phyloP scores from a whole-genome alignment of 805 yeast genomes.

The Candida khao-thaluensis region DNA sequence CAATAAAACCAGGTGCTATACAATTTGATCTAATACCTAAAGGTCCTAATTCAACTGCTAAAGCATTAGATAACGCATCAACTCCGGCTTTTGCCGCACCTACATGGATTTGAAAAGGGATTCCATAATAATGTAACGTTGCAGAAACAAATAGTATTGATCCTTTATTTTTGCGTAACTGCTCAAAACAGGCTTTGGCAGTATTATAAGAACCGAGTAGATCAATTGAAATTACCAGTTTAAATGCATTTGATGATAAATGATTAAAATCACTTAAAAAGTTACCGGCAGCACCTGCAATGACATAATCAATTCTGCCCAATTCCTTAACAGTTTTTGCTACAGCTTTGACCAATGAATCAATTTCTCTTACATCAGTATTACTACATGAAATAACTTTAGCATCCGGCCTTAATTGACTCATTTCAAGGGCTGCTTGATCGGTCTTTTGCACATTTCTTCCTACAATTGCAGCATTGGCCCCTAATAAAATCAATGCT shows the following conservation, averaged over 20 bases:
- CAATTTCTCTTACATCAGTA: constrained; percentile 73
- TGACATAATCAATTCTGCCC: constrained; percentile 43
- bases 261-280: constrained; percentile 44
- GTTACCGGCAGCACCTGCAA: constrained; percentile 48
- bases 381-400: constrained; percentile 66
- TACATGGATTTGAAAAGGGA: constrained; percentile 72
- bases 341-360: constrained; percentile 60
- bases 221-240: constrained; percentile 39
- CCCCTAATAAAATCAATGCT: constrained; percentile 81
- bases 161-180: constrained; percentile 40
- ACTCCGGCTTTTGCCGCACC: constrained; percentile 97
- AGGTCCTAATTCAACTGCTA: constrained; percentile 91
- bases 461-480: constrained; percentile 83
- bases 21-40: constrained; percentile 79
- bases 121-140: constrained; percentile 44
- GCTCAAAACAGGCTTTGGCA: constrained; percentile 38
- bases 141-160: constrained; percentile 48
- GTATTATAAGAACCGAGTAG: constrained; percentile 43
- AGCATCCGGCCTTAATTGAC: constrained; percentile 51
- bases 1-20: constrained; percentile 90
- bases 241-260: constrained; percentile 42
- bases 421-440: constrained; percentile 63
- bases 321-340: constrained; percentile 48
- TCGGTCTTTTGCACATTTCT: constrained; percentile 66
- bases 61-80: constrained; percentile 77